A percentile compares a stretch with the other conserved stretches of the same genome.
Evolutionary conservation across 2,329 filamentous ascomycete species (phyloP).

Genomic region (Rhynchosporium graminicola): DNA sequence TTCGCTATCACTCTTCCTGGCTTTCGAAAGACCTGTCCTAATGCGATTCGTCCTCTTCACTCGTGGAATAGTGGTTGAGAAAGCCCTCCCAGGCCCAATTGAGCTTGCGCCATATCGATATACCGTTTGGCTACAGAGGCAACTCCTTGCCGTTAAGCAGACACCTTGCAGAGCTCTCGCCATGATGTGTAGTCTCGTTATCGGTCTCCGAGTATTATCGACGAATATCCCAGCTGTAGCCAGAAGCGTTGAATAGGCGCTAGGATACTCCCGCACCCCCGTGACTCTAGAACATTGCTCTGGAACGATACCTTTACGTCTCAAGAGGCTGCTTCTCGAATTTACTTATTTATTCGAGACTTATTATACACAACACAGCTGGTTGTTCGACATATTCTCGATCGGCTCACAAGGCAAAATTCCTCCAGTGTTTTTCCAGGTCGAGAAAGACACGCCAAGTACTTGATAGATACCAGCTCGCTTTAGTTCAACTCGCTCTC

Average conservation of each 20-base stretch:
- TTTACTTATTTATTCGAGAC: neutral
- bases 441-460: neutral
- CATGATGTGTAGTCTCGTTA: constrained; percentile 31
- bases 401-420: neutral
- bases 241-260: neutral
- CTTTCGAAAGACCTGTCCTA: constrained; percentile 14
- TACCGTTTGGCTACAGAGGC: constrained; percentile 26
- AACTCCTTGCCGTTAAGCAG: constrained; percentile 35
- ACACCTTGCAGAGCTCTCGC: constrained; percentile 38
- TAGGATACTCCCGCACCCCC: constrained; percentile 9
- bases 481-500: too few relatives aligned
- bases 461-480: neutral
- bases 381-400: neutral
- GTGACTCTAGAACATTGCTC: neutral
- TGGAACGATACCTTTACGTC: neutral
- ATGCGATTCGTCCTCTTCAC: constrained; percentile 19
- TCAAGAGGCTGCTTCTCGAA: neutral
- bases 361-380: neutral
- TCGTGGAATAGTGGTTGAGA: constrained; percentile 32
- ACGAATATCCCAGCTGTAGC: constrained; percentile 13
- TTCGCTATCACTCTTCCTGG: constrained; percentile 19
- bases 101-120: constrained; percentile 23
- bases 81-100: constrained; percentile 31
- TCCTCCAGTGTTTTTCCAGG: neutral
- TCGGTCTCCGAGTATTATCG: neutral